phyloP scores from a whole-genome alignment of 2,329 filamentous ascomycete genomes.

The Penicillium brasilianum region DNA sequence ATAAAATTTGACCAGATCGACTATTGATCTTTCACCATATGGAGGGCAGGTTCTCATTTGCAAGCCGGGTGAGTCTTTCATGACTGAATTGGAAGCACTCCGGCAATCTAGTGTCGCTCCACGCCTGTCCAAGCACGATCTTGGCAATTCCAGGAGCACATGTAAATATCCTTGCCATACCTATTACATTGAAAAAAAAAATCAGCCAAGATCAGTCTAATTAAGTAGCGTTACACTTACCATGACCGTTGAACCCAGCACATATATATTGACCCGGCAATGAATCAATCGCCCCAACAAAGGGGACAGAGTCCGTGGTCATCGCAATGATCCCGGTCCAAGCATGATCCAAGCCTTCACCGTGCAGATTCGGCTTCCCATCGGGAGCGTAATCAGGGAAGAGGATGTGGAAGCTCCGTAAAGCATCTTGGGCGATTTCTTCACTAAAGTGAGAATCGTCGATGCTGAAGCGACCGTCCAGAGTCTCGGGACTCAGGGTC shows the following conservation, averaged over 20 bases:
- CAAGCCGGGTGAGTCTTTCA: conserved; percentile 30
- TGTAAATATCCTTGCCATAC: conserved; percentile 55
- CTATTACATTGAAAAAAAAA: conserved; percentile 6
- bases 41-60: conserved; percentile 22
- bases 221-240: conserved; percentile 22
- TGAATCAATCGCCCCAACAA: conserved; percentile 50
- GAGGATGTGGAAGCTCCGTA: conserved; percentile 41
- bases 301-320: conserved; percentile 54
- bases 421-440: conserved; percentile 48
- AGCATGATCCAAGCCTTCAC: conserved; percentile 52
- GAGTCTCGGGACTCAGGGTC: conserved; percentile 38
- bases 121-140: conserved; percentile 46
- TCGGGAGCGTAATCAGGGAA: conserved; percentile 37
- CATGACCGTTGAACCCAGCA: conserved; percentile 58
- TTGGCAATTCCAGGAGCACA: conserved; percentile 53
- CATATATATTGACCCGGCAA: conserved; percentile 55
- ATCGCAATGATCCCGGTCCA: conserved; percentile 57
- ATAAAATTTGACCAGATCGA: background rate
- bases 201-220: background rate
- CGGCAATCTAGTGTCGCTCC: conserved; percentile 46
- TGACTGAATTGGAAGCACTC: conserved; percentile 44
- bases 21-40: conserved; percentile 22
- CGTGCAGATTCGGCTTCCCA: conserved; percentile 33
- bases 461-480: conserved; percentile 38
- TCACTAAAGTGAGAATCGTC: conserved; percentile 49